Base-by-base conservation (phyloP, 2,329 filamentous ascomycete genomes). In the Botrytis squamosa region DNA sequence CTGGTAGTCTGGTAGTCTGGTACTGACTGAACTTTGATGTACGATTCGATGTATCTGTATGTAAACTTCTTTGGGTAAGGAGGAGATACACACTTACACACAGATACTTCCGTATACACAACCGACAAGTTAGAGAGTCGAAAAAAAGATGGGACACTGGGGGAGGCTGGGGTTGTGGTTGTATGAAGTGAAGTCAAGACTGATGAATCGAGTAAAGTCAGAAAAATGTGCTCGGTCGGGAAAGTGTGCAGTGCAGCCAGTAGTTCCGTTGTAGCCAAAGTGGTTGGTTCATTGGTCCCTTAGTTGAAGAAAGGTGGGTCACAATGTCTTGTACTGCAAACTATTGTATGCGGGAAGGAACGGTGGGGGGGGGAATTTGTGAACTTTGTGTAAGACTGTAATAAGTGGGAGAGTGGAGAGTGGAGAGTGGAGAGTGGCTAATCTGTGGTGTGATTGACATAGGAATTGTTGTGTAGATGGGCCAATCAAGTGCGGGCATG, bases 321-420 rank as follows among this genome's bases (percentile, higher is more conserved):
- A 29, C n/a, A 67, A 67, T 67, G 65, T 67, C 65, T 67, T 67
- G 33, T 67, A 38, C 33, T 67, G 46, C 42, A 55, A 14, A 68
- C 65, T 68, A 68, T 68, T 68, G 65, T 57, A 68, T 68, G 65
- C 65, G 65, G 65, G 65, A 57, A 68, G 65, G 65, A 68, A 68
- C 65, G 65, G 65, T 68, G 65, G 65, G 65, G 65, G 25, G 52
- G 52, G 25, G 29, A 1, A 29, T n/a, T 57, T 8, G 52, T 55
- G 52, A 29, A 52, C 49, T 52, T 52, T 55, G 52, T 55, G 59
- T 25, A 38, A 18, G 46, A 40, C 14, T 40, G 46, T 12, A 25
- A 52, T 55, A 25, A 25, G 22, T 52, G 10, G 25, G 36, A 55
- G 46, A 49, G 16, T n/a, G 36, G 36, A 55, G 46, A 49, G 16